Base-by-base conservation (phyloP, 2,329 filamentous ascomycete genomes). In the Phaeosphaeriaceae sp. region DNA sequence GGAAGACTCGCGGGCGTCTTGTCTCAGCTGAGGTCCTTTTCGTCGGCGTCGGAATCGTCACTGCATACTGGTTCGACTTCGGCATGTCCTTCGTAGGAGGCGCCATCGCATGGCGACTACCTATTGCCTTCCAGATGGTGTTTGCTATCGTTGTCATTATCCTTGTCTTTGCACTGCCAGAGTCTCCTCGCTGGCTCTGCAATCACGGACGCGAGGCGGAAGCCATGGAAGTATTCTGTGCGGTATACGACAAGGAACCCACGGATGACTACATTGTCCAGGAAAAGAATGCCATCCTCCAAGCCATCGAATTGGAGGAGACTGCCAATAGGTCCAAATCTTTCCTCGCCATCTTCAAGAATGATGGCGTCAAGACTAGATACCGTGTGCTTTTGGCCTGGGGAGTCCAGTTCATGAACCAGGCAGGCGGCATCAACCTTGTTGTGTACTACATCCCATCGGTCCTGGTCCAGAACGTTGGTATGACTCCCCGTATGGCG, bases 221-320 rank as follows among this genome's bases (percentile, higher is more conserved):
- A 62, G 84, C 83, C 22, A 77, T 79, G 76, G 45, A 61, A 66
- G 82, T 85, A 15, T 77, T 85, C 21, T 82, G 82, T 20, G 82
- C 81, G 6, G 79, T 86, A 3, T 78, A 76, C 51, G 81, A 80
- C 20, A 71, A 70, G 15, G 71, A 85, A 46, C 63, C 64, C 81
- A 81, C 87, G 41, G 82, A 84, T 60, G 76, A 76, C 76, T 36
- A 83, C 86, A 87, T 87, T 70, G 73, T 71, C 2, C 80, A 83
- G 54, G 68, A 82, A 10, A 86, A 90, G 31, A 47, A 50, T 10
- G 67, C 78, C 9, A 76, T 79, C 10, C 63, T 80, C 1, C 72
- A 76, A 31, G 74, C 76, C 0, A 48, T 80, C 6, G 71, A 68
- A 31, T 47, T 79, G 1, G 77, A 80, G 53, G 61, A 73, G 54